Conservation (phyloP, 768 basidiomycete species). For the Leccinum subgranulosum region DNA sequence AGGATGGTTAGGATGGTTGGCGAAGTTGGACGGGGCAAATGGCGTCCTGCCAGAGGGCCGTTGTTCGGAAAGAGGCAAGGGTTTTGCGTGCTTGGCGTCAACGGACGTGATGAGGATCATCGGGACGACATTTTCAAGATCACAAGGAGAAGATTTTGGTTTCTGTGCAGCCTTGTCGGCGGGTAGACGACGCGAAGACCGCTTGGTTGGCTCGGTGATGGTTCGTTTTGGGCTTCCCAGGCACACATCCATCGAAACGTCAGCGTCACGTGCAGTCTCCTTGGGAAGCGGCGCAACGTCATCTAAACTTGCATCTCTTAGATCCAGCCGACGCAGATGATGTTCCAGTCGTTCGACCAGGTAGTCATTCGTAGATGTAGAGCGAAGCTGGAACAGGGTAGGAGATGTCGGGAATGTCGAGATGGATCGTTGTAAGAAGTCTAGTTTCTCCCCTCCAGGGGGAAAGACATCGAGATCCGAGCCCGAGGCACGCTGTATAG, state of each 20-base stretch:
- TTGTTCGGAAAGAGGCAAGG: constrained; percentile 11
- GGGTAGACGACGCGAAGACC: not conserved
- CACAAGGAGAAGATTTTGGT: not conserved
- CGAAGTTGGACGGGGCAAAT: constrained; percentile 8
- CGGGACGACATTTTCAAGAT: constrained; percentile 12
- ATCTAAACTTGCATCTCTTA: constrained; percentile 13
- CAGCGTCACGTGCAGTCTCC: not conserved
- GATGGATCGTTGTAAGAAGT: not conserved
- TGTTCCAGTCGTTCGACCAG: constrained; percentile 21
- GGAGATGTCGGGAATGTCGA: constrained; percentile 16
- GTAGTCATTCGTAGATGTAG: constrained; percentile 12
- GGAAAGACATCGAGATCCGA: not conserved
- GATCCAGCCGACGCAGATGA: constrained; percentile 17
- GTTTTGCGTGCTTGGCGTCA: constrained; percentile 22
- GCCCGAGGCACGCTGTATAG: constrained; percentile 12
- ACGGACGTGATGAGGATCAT: constrained; percentile 26
- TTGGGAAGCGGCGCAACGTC: not conserved
- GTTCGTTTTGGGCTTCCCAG: not conserved
- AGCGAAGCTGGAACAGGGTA: constrained; percentile 20
- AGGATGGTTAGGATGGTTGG: constrained; percentile 6
- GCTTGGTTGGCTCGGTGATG: not conserved
- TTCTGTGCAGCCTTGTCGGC: not conserved
- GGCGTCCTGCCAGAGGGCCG: constrained; percentile 12
- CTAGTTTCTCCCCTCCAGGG: not conserved
- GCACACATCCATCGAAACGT: constrained; percentile 4